Evolutionary conservation across 2,329 filamentous ascomycete species (phyloP), one percentile per base, ranked within the genome.

Genomic region (Balansia obtecta): DNA sequence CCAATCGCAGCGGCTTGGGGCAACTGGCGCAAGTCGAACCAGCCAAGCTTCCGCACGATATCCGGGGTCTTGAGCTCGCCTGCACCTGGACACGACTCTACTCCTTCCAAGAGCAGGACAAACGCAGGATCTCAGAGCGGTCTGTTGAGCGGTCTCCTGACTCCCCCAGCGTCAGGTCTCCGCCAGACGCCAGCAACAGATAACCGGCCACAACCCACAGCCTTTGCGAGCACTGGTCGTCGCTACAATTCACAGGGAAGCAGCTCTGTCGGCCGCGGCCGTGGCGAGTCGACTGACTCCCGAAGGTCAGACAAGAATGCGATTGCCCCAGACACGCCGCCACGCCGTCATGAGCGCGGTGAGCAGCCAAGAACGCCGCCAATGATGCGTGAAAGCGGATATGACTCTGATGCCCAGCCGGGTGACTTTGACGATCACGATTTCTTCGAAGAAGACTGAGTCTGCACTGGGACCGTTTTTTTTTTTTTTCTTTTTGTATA

Each of bases 1-100:
- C 80, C 80, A 22, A 65, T 83, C 38, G 79, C 88, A n/a, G 88
- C 89, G n/a, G 91, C 89, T n/a, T 95, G 90, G 80, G 90, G 88
- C 45, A 95, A 85, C 66, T 96, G 91, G 91, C 83, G 90, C 48
- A 91, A 85, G 63, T 79, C 77, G 15, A 76, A 74, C 58, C 77
- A 79, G 50, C 68, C 68, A 6, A 68, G 70, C 15, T 71, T 75
- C 55, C 64, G 65, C 50, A 70, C 71, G 60, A 60, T 80, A 42
- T 72, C 79, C 48, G 68, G 72, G 11, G 68, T 66, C 27, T 58
- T 72, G 38, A 69, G 67, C 47, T 72, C 75, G 7, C 70, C 75
- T 13, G 66, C 66, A 1, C 54, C 63, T 10, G 62, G 59, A 37
- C 65, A 62, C 46, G 71, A 67, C 52, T 68, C 70, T 43, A 86